These are phyloP conservation scores for Celoporthe dispersa DNA, from an alignment of 2,329 filamentous ascomycete genomes.

Conservation along the genomic window DNA sequence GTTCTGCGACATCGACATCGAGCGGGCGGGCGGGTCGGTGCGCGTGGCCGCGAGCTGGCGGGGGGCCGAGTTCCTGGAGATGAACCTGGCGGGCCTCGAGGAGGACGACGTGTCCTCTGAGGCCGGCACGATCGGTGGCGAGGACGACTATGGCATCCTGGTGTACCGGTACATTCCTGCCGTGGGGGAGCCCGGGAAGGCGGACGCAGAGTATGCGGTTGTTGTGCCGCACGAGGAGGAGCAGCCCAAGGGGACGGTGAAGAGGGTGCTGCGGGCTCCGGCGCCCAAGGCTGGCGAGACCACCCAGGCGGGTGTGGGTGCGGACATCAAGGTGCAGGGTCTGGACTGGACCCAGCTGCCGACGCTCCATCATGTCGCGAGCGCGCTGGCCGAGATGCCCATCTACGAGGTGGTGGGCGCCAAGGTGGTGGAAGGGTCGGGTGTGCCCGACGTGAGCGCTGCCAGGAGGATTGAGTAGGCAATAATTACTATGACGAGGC, in stretches of 20 bases:
- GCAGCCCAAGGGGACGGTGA: constrained; percentile 37
- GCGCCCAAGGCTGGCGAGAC: neutral
- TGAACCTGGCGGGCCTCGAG: constrained; percentile 30
- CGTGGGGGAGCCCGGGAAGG: constrained; percentile 36
- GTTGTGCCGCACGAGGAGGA: constrained; percentile 44
- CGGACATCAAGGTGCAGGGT: constrained; percentile 51
- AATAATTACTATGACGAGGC: too few species aligned
- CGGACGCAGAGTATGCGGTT: constrained; percentile 58
- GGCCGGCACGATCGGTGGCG: constrained; percentile 36
- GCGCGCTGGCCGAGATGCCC: constrained; percentile 57
- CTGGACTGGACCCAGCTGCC: constrained; percentile 60
- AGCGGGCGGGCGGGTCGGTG: constrained; percentile 40
- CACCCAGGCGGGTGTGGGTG: constrained; percentile 32
- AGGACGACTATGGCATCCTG: constrained; percentile 31
- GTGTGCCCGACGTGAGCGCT: constrained; percentile 28
- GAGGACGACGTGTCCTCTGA: constrained; percentile 32
- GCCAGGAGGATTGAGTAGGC: constrained; percentile 28
- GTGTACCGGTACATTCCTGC: constrained; percentile 27
- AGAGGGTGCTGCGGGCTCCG: constrained; percentile 41
- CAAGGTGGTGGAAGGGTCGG: constrained; percentile 56
- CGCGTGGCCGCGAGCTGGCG: constrained; percentile 47
- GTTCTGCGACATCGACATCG: constrained; percentile 46
- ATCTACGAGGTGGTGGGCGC: constrained; percentile 59
- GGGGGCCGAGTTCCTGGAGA: constrained; percentile 38
- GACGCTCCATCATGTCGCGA: constrained; percentile 63